phyloP scores from a whole-genome alignment of 2,329 filamentous ascomycete species.

The Chaetothyriales sp. region DNA sequence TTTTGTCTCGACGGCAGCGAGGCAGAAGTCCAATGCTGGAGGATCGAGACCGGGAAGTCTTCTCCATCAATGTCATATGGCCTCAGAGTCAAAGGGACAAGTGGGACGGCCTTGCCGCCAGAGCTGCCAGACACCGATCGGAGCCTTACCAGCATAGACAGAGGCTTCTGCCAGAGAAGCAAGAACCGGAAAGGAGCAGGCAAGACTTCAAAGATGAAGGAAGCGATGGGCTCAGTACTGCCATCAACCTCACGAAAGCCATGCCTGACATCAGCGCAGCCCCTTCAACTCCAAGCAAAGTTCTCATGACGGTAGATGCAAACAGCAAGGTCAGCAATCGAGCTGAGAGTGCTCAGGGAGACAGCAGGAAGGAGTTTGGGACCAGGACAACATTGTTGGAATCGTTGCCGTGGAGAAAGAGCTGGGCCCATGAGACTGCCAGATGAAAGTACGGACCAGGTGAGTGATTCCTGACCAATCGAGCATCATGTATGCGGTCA shows the following conservation, averaged over 20 bases:
- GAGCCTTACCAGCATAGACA: conserved; percentile 3
- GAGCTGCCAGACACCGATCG: conserved; percentile 1
- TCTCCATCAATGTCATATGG: conserved; percentile 16
- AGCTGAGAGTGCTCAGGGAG: neutral
- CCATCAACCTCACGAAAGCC: neutral
- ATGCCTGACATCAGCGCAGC: neutral
- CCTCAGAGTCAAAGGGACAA: conserved; percentile 16
- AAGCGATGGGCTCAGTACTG: neutral
- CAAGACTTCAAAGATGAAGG: neutral
- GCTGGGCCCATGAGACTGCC: neutral
- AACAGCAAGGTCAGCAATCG: neutral
- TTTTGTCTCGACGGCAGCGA: conserved; percentile 9
- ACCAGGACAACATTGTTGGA: neutral
- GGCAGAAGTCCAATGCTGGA: conserved; percentile 17
- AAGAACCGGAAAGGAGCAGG: neutral
- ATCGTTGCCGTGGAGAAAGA: neutral
- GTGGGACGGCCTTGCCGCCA: conserved; percentile 5
- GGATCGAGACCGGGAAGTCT: conserved; percentile 16
- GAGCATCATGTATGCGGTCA: neutral
- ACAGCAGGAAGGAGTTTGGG: neutral
- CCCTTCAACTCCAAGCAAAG: neutral
- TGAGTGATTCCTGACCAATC: neutral
- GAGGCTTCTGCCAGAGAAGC: neutral
- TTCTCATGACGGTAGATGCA: neutral
- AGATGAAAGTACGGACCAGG: neutral